phyloP scores from a whole-genome alignment of 2,329 filamentous ascomycete species.

The Clonostachys byssicola region DNA sequence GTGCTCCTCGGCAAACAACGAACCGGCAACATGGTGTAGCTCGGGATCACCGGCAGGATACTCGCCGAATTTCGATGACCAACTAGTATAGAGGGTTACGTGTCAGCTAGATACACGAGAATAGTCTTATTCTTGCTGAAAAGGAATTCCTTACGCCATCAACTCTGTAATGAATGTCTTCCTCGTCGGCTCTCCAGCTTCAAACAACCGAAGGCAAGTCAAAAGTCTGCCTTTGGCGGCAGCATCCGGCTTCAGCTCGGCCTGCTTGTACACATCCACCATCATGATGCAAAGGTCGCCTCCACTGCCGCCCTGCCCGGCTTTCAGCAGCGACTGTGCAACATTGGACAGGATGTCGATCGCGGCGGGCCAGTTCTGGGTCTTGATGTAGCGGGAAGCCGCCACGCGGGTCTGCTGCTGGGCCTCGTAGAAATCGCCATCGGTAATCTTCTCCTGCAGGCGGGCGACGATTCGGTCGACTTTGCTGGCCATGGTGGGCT shows the following conservation, averaged over 20 bases:
- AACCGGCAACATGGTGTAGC: constrained; percentile 86
- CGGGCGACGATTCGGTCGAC: constrained; percentile 49
- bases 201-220: constrained; percentile 76
- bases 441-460: constrained; percentile 81
- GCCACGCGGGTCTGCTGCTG: constrained; percentile 97
- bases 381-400: constrained; percentile 88
- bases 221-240: constrained; percentile 71
- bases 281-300: constrained; percentile 86
- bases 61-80: constrained; percentile 82
- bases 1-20: constrained; percentile 86
- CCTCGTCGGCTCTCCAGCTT: constrained; percentile 77
- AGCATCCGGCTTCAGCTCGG: constrained; percentile 73
- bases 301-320: constrained; percentile 89
- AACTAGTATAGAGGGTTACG: constrained; percentile 32
- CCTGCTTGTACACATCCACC: constrained; percentile 87
- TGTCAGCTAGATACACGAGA: not conserved
- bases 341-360: constrained; percentile 84
- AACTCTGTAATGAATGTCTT: constrained; percentile 91
- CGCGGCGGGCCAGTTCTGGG: constrained; percentile 77
- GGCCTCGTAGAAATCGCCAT: constrained; percentile 95
- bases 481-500: constrained; percentile 28
- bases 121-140: not conserved
- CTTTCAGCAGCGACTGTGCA: constrained; percentile 79
- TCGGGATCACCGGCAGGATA: constrained; percentile 91
- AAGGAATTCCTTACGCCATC: constrained; percentile 54